These are phyloP conservation scores for Beauveria bassiana DNA, from an alignment of 2,329 filamentous ascomycete species.

Conservation along the genomic window DNA sequence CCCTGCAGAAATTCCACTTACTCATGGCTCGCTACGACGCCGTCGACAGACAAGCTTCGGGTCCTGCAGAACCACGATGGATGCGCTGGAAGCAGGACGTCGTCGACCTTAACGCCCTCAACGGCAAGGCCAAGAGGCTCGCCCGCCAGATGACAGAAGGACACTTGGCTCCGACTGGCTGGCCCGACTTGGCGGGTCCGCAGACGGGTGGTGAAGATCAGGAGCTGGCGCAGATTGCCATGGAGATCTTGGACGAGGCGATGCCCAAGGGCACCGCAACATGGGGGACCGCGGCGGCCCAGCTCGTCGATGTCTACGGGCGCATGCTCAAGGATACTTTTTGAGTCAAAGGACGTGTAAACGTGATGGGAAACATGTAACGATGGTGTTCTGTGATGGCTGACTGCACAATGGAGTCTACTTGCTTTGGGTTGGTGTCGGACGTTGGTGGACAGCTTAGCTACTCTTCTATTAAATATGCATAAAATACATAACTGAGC, in stretches of 20 bases:
- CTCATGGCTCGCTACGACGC: slow-evolving; percentile 19
- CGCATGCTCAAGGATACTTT: slow-evolving; percentile 18
- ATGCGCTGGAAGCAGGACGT: slow-evolving; percentile 28
- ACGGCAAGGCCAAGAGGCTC: slow-evolving; percentile 19
- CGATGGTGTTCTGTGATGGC: neutral
- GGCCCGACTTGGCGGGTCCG: neutral
- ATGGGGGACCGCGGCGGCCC: slow-evolving; percentile 26
- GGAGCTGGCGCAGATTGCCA: slow-evolving; percentile 26
- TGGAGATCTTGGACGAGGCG: slow-evolving; percentile 24
- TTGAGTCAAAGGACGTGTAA: neutral
- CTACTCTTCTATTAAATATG: neutral
- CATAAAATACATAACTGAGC: slow-evolving; percentile 4
- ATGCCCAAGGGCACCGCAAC: slow-evolving; percentile 18
- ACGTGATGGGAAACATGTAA: neutral
- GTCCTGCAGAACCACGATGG: slow-evolving; percentile 20
- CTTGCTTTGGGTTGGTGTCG: neutral
- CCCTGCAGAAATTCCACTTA: slow-evolving; percentile 13
- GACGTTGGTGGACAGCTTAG: too few species aligned
- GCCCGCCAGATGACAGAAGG: slow-evolving; percentile 19
- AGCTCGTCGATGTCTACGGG: slow-evolving; percentile 20
- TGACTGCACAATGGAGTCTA: neutral
- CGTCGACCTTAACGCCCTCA: slow-evolving; percentile 22
- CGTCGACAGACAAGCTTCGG: slow-evolving; percentile 13
- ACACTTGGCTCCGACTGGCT: slow-evolving; percentile 20
- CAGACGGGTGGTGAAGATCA: slow-evolving; percentile 9